Evolutionary conservation across 1,139 yeast genomes (phyloP), one percentile per base, ranked within the genome.

Genomic region (Candida sojae): DNA sequence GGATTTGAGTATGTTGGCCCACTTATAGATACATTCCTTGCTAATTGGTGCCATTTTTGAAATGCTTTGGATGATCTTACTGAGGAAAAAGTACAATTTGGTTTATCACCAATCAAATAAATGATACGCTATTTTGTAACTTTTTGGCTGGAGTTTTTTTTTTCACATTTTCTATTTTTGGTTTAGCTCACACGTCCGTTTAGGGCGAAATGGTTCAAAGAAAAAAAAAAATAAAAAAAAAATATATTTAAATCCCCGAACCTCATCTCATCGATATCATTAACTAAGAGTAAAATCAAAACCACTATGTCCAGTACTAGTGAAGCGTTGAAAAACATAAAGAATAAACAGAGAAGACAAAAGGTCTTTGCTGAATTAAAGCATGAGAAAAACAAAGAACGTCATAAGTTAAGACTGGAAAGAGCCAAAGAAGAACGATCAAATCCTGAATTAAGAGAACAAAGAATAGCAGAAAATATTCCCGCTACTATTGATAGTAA

Each of bases 401-500:
- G 91, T 59, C 97, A 90, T 64, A 84, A 83, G 63, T 73, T 78
- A 63, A 81, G 97, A 57, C 79, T 82, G 26, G 83, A 82, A 48
- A 79, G 97, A 61, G 95, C 95, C 38, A 86, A 86, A 63, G 95
- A 84, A 58, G 98, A 91, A 68, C 75, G 85, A 48, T 82, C 76
- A 34, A 88, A 92, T 63, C 97, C 97, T 0, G 89, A 84, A 57
- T 70, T 89, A 52, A 87, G 82, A 62, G 91, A 83, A 50, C 86
- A 90, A 63, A 83, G 99, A 66, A 73, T 92, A 44, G 82, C 84
- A 4, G 83, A 78, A 48, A 91, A 92, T 64, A 83, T 89, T 1
- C 95, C 99, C 1, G 86, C 83, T 28, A 95, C 99, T 6, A 84
- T 92, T 47, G 99, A 93, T 59, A 79, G 84, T 50, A 90, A 89